Evolutionary conservation across 1,284 basidiomycete genomes (phyloP), one percentile per base, ranked within the genome.

Genomic region (Wallemia mellicola): DNA sequence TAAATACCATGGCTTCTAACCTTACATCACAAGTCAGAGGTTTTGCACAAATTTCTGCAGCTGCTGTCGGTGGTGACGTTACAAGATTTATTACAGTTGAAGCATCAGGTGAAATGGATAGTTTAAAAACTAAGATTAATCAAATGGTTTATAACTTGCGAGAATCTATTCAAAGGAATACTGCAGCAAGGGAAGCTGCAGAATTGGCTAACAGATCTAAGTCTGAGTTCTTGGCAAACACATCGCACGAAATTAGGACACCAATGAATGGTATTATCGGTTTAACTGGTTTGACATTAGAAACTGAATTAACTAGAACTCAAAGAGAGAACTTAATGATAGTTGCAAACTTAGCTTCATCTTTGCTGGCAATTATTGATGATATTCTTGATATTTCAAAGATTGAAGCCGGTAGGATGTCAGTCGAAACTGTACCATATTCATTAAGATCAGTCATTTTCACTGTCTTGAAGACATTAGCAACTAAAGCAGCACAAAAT

Each of bases 201-300:
- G 94, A 99, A 73, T 71, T 94, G 68, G 87, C 87, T 26, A 98
- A 99, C 71, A 77, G 87, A 69, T 83, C 80, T 72, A 98, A 99
- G 77, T 89, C 85, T 57, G 92, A 98, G 73, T 98, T 99, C 74
- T 77, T 94, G 73, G 88, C 89, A 7, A 94, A 94, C 66, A 94
- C 92, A 86, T 83, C 81, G n/a, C 86, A 92, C 70, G 87, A 91
- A 71, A 92, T 92, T 68, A 86, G 87, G 67, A 95, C 91, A 26
- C 89, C 91, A 0, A 95, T 95, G 91, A 95, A 95, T 69, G 89
- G 92, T 67, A 98, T 99, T 71, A 98, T 99, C 65, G 92, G 88
- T 22, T 94, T 99, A 89, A 99, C 94, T 58, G 91, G 95, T 71
- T 74, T 99, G 64, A 96, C 92, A 19, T 78, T 98, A 57, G 92